A percentile compares a stretch with the other conserved stretches of the same genome.
Conservation (phyloP, 352 stramenopile species). For the Globisporangium spinosum region DNA sequence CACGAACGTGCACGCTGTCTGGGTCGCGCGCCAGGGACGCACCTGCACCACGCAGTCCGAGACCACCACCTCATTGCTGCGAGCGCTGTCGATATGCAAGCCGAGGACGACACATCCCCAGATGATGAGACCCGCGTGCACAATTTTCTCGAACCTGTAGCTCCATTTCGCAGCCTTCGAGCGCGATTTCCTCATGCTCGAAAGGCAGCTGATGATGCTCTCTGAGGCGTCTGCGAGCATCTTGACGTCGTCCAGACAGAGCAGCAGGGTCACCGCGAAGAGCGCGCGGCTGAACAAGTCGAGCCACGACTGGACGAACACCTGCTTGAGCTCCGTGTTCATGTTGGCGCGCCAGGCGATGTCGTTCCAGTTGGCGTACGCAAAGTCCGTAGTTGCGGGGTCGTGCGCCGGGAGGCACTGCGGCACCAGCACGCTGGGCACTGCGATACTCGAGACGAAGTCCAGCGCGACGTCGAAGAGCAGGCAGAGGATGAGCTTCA, state of each 20-base stretch:
- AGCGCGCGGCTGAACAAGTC: conserved; percentile 11
- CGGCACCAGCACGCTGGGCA: background rate
- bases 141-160: background rate
- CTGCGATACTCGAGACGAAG: conserved; percentile 6
- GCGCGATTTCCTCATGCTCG: background rate
- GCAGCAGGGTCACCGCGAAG: conserved; percentile 6
- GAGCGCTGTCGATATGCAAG: conserved; percentile 3
- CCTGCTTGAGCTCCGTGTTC: conserved; percentile 12
- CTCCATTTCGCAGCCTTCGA: background rate
- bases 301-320: conserved; percentile 13
- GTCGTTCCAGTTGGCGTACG: background rate
- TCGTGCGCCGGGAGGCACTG: conserved; percentile 4
- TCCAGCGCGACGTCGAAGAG: conserved; percentile 10
- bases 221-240: background rate
- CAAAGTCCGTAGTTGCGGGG: background rate
- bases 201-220: background rate
- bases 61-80: background rate
- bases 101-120: conserved; percentile 6
- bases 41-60: background rate
- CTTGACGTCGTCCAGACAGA: conserved; percentile 16
- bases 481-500: conserved; percentile 7
- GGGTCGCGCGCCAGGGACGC: background rate
- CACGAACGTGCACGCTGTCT: background rate
- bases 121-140: background rate
- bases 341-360: conserved; percentile 10